Percentiles rank a stretch among this genome's conserved stretches.
phyloP scores from a whole-genome alignment of 202 grass and related monocot species.

The Alloteropsis angusta region DNA sequence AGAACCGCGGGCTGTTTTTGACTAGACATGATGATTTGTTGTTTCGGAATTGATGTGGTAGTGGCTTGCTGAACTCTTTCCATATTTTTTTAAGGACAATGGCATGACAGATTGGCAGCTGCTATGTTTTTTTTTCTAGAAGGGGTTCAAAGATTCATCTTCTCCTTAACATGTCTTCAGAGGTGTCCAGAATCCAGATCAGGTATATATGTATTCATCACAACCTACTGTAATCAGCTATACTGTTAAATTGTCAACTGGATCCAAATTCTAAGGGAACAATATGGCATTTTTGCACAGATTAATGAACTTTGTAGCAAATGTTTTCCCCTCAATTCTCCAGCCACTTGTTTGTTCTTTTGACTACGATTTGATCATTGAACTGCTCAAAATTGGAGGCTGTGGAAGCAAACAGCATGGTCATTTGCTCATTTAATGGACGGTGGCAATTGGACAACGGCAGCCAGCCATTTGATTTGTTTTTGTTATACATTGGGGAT shows the following conservation, averaged over 20 bases:
- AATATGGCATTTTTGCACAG: neutral
- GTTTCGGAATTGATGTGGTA: neutral
- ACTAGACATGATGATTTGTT: neutral
- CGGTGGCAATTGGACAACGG: neutral
- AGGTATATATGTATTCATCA: neutral
- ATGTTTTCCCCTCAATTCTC: neutral
- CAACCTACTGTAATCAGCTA: neutral
- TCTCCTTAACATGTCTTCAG: neutral
- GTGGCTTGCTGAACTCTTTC: neutral
- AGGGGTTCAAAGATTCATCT: neutral
- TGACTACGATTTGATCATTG: neutral
- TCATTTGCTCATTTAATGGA: neutral
- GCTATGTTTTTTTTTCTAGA: neutral
- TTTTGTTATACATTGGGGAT: neutral
- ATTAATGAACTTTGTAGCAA: neutral
- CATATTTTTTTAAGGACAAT: neutral
- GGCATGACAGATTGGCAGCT: no score
- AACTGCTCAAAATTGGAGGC: neutral
- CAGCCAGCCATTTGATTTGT: neutral
- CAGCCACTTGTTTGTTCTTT: neutral
- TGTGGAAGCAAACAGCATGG: neutral
- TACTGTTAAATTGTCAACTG: no score
- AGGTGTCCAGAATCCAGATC: neutral
- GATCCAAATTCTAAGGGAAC: neutral
- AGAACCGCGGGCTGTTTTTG: neutral